Percentiles rank a stretch among this genome's conserved stretches.
These are phyloP conservation scores for Phyllosticta paracitricarpa DNA, from an alignment of 2,329 filamentous ascomycete genomes.

Conservation along the genomic window DNA sequence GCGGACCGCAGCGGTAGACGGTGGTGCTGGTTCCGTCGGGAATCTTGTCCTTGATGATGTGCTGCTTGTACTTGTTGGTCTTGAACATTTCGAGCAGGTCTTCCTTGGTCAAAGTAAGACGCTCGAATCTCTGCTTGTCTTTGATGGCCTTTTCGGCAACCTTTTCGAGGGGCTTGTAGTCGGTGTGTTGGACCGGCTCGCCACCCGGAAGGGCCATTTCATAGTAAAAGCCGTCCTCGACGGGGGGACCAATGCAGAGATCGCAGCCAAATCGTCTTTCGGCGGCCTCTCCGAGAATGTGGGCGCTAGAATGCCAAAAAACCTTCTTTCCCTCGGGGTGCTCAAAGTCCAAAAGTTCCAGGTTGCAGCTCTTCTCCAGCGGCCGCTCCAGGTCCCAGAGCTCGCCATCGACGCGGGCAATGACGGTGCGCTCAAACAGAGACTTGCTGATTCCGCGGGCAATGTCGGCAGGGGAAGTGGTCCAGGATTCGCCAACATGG, in stretches of 20 bases:
- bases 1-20: conserved; percentile 84
- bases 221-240: conserved; percentile 91
- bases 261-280: conserved; percentile 86
- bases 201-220: conserved; percentile 79
- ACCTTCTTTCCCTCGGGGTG: conserved; percentile 73
- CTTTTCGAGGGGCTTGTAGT: conserved; percentile 77
- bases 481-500: conserved; percentile 71
- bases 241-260: conserved; percentile 87
- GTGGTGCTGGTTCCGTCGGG: conserved; percentile 82
- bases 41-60: conserved; percentile 92
- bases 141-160: conserved; percentile 79
- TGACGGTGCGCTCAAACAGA: conserved; percentile 74
- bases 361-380: conserved; percentile 74
- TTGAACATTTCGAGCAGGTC: conserved; percentile 92
- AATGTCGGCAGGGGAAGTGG: conserved; percentile 77
- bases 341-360: conserved; percentile 79
- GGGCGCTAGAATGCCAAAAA: conserved; percentile 95
- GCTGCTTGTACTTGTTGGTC: conserved; percentile 97
- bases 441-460: conserved; percentile 74
- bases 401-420: conserved; percentile 73
- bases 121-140: conserved; percentile 92
- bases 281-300: conserved; percentile 89
- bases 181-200: conserved; percentile 58
- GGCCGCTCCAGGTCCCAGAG: conserved; percentile 92
- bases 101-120: conserved; percentile 79